These are phyloP conservation scores for Artemisia argyi DNA, from an alignment of 129 eudicot species.

Conservation along the genomic window DNA sequence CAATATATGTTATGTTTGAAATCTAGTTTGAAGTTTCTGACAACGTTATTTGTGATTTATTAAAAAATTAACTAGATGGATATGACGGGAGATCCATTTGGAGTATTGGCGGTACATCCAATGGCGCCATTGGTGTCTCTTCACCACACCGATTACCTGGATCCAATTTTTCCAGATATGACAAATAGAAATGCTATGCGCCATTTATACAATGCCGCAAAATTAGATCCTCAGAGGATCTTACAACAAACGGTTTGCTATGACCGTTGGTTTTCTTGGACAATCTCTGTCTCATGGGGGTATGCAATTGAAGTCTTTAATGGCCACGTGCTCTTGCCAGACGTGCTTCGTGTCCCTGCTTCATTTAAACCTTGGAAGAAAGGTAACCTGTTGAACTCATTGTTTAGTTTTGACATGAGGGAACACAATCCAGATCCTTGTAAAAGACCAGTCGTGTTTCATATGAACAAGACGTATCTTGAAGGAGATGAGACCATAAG, in stretches of 20 bases:
- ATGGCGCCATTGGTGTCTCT: slow-evolving; percentile 62
- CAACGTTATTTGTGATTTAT: not conserved
- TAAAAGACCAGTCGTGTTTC: slow-evolving; percentile 59
- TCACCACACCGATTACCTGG: slow-evolving; percentile 49
- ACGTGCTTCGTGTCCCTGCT: slow-evolving; percentile 59
- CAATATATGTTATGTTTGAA: not conserved
- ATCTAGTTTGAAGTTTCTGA: not conserved
- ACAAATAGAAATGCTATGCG: slow-evolving; percentile 43
- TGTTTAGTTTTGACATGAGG: slow-evolving; percentile 45
- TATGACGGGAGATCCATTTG: slow-evolving; percentile 62
- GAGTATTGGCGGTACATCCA: slow-evolving; percentile 73
- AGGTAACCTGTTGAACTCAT: slow-evolving; percentile 19
- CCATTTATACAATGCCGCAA: slow-evolving; percentile 59
- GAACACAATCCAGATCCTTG: slow-evolving; percentile 59
- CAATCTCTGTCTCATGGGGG: slow-evolving; percentile 94
- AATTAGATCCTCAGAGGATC: slow-evolving; percentile 61
- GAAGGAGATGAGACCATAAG: slow-evolving; percentile 31
- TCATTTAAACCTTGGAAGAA: slow-evolving; percentile 61
- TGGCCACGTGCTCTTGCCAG: slow-evolving; percentile 45
- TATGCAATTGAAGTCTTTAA: slow-evolving; percentile 63
- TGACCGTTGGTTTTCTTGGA: slow-evolving; percentile 83
- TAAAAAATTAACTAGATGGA: slow-evolving; percentile 58
- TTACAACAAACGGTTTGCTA: slow-evolving; percentile 85
- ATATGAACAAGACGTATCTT: slow-evolving; percentile 36
- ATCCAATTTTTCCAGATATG: slow-evolving; percentile 81